Percentiles rank a stretch among this genome's conserved stretches.
Evolutionary conservation across 2,329 filamentous ascomycete genomes (phyloP).

Genomic region (Berkeleyomyces rouxiae): DNA sequence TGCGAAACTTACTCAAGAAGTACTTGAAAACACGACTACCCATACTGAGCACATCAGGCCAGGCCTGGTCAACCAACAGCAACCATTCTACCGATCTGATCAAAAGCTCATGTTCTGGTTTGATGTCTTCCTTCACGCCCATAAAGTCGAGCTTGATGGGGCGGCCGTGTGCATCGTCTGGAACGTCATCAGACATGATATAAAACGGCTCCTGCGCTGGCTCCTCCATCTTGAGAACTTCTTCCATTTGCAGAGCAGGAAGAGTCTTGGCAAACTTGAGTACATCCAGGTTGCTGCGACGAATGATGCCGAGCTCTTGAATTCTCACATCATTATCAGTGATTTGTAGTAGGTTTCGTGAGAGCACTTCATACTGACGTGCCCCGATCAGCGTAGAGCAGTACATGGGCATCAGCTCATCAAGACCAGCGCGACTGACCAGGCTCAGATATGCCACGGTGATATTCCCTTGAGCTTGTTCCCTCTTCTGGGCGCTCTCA

Average conservation of each 20-base stretch:
- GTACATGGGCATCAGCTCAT: constrained; percentile 73
- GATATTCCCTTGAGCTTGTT: constrained; percentile 51
- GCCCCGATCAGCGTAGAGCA: constrained; percentile 56
- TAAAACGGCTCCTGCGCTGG: constrained; percentile 21
- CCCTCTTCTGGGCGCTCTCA: constrained; percentile 6
- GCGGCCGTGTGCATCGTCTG: constrained; percentile 40
- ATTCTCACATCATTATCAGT: constrained; percentile 47
- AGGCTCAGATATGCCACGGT: constrained; percentile 70
- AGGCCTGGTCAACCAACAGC: constrained; percentile 54
- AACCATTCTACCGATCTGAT: constrained; percentile 79
- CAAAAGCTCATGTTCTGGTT: constrained; percentile 49
- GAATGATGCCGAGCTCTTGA: constrained; percentile 57
- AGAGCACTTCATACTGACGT: constrained; percentile 54
- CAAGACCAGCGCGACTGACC: constrained; percentile 53
- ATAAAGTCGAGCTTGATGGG: constrained; percentile 57
- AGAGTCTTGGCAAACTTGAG: constrained; percentile 58
- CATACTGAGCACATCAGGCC: constrained; percentile 50
- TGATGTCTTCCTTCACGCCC: constrained; percentile 36
- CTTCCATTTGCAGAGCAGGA: constrained; percentile 34
- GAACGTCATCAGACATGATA: constrained; percentile 29
- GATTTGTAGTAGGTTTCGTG: constrained; percentile 60
- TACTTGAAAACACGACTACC: constrained; percentile 63
- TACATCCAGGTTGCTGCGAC: constrained; percentile 55
- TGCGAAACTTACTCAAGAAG: constrained; percentile 54
- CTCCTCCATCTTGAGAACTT: constrained; percentile 24